phyloP scores from a whole-genome alignment of 1,139 yeast species.

The Taphrina pruni region DNA sequence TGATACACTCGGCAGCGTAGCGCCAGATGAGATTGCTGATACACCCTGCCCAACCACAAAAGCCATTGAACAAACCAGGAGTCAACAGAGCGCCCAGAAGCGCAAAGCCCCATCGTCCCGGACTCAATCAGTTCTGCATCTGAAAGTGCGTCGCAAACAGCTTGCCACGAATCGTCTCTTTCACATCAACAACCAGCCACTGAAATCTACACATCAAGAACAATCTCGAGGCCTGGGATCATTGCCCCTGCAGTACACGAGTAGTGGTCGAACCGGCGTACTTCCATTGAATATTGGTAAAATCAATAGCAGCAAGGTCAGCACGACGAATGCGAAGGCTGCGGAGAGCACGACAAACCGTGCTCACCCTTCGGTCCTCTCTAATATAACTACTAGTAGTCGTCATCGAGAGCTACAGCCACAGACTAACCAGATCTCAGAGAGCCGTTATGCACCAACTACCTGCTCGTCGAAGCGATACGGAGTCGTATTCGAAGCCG shows the following conservation, averaged over 20 bases:
- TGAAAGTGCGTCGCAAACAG: neutral
- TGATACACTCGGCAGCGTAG: neutral
- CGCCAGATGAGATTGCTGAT: neutral
- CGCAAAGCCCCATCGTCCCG: neutral
- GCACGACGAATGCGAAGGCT: neutral
- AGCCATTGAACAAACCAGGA: neutral
- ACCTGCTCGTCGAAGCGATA: neutral
- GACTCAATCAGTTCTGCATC: neutral
- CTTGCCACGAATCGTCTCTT: neutral
- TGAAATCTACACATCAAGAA: neutral
- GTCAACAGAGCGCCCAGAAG: neutral
- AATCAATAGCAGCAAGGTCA: neutral
- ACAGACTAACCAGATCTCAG: neutral
- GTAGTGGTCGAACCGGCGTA: neutral
- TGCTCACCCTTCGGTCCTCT: no score
- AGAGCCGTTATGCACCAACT: neutral
- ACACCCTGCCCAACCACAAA: constrained; percentile 16
- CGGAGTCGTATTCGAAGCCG: neutral
- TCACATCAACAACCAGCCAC: neutral
- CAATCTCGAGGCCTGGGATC: no score
- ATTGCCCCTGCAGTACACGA: neutral
- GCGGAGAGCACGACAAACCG: no score
- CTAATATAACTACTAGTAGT: neutral
- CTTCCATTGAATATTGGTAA: neutral
- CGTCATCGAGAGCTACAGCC: neutral